Percentiles rank a stretch among this genome's conserved stretches.
Evolutionary conservation across 371 early-diverging fungal genomes (phyloP).

Genomic region (Basidiobolus meristosporus): DNA sequence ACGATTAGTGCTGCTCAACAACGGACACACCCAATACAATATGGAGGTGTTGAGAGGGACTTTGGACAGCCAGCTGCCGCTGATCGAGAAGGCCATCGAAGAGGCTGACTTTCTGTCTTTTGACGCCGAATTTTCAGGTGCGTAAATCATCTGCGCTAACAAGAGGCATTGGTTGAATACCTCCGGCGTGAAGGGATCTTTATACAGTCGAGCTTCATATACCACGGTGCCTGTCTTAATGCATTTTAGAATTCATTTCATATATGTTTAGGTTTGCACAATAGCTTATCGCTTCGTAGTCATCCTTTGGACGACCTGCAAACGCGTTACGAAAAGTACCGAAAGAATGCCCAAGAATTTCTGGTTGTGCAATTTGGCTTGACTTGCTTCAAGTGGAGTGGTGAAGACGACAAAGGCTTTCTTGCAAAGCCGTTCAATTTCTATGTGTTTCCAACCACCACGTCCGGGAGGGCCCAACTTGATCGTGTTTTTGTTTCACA

Average conservation of each 20-base stretch:
- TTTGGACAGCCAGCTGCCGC: constrained; percentile 29
- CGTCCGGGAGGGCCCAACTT: constrained; percentile 28
- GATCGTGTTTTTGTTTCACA: constrained; percentile 43
- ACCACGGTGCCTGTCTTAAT: neutral
- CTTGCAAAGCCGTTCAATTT: constrained; percentile 72
- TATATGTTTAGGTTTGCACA: neutral
- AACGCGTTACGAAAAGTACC: constrained; percentile 9
- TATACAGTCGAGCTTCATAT: neutral
- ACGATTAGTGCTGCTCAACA: too few species aligned
- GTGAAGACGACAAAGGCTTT: constrained; percentile 29
- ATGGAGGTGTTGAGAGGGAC: constrained; percentile 61
- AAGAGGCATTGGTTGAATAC: too few species aligned
- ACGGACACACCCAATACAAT: too few species aligned
- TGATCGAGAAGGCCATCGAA: constrained; percentile 38
- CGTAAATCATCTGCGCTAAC: neutral
- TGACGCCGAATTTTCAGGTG: constrained; percentile 75
- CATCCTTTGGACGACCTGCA: constrained; percentile 7
- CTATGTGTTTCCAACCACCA: constrained; percentile 60
- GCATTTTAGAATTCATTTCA: neutral
- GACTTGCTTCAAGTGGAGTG: constrained; percentile 52
- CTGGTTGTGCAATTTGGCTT: constrained; percentile 55
- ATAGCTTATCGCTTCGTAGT: neutral
- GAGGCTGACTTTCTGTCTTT: constrained; percentile 64
- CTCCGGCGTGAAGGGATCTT: too few species aligned
- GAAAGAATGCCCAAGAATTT: constrained; percentile 9